A percentile compares a stretch with the other conserved stretches of the same genome.
These are phyloP conservation scores for Candida freyschussii DNA, from an alignment of 1,139 yeast genomes.

Conservation along the genomic window DNA sequence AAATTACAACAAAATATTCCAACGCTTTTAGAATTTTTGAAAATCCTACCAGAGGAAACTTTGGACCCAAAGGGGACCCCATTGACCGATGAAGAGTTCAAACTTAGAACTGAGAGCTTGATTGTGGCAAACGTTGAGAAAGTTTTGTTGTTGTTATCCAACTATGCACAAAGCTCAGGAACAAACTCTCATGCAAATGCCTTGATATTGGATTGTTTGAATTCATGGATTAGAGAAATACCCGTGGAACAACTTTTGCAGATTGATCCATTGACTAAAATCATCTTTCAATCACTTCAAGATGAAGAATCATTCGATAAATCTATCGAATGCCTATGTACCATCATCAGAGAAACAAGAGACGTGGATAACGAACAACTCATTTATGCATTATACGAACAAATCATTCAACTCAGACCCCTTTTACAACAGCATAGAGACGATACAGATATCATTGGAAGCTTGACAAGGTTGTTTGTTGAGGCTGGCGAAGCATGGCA, in stretches of 20 bases:
- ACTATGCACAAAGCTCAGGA: constrained; percentile 37
- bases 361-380: constrained; percentile 61
- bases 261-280: constrained; percentile 55
- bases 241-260: constrained; percentile 63
- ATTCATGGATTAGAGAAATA: constrained; percentile 87
- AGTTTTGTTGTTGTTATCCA: constrained; percentile 58
- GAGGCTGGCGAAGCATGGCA: constrained; percentile 98
- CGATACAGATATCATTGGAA: constrained; percentile 68
- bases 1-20: constrained; percentile 41
- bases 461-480: constrained; percentile 72
- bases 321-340: constrained; percentile 80
- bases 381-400: constrained; percentile 63
- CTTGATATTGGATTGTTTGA: constrained; percentile 67
- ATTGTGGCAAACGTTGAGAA: constrained; percentile 64
- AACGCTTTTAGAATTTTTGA: constrained; percentile 68
- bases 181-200: constrained; percentile 27
- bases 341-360: constrained; percentile 75
- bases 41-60: constrained; percentile 88
- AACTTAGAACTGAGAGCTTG: constrained; percentile 54
- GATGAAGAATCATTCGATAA: constrained; percentile 72
- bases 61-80: constrained; percentile 73
- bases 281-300: constrained; percentile 65
- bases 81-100: constrained; percentile 77
- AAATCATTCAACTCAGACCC: constrained; percentile 57
- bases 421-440: constrained; percentile 43